These are phyloP conservation scores for Rhizopogon roseolus DNA, from an alignment of 768 basidiomycete species.

Conservation along the genomic window DNA sequence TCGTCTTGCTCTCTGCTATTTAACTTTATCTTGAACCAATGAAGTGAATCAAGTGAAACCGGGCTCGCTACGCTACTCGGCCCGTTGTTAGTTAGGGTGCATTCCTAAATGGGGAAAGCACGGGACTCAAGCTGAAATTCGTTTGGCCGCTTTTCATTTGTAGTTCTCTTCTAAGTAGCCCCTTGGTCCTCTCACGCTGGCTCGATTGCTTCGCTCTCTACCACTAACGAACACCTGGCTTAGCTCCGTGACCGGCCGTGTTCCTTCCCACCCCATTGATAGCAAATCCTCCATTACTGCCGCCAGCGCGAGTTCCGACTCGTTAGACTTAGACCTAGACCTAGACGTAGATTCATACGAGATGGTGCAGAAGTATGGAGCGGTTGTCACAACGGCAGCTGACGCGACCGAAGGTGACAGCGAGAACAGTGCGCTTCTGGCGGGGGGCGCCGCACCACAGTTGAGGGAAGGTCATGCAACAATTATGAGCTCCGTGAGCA, in stretches of 20 bases:
- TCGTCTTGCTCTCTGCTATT: background rate
- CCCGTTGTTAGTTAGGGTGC: background rate
- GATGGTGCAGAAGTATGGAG: conserved; percentile 70
- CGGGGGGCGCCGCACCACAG: conserved; percentile 24
- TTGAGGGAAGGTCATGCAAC: conserved; percentile 62
- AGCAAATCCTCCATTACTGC: background rate
- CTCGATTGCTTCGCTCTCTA: background rate
- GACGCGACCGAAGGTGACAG: conserved; percentile 20
- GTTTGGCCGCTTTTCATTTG: too few relatives aligned
- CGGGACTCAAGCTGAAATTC: too few relatives aligned
- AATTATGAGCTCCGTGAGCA: conserved; percentile 66
- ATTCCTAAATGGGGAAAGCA: background rate
- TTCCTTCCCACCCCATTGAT: background rate
- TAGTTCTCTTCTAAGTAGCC: too few relatives aligned
- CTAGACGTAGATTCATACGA: conserved; percentile 34
- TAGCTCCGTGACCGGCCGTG: background rate
- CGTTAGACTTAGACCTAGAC: background rate
- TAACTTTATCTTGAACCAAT: too few relatives aligned
- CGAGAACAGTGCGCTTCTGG: conserved; percentile 62
- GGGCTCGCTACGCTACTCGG: too few relatives aligned
- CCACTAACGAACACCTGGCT: background rate
- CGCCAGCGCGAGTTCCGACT: background rate
- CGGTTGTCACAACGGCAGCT: conserved; percentile 34
- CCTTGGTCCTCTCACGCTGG: conserved; percentile 2
- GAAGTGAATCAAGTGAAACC: too few relatives aligned